A percentile compares a stretch with the other conserved stretches of the same genome.
phyloP scores from a whole-genome alignment of 2,329 filamentous ascomycete species.

The Cladophialophora psammophila region DNA sequence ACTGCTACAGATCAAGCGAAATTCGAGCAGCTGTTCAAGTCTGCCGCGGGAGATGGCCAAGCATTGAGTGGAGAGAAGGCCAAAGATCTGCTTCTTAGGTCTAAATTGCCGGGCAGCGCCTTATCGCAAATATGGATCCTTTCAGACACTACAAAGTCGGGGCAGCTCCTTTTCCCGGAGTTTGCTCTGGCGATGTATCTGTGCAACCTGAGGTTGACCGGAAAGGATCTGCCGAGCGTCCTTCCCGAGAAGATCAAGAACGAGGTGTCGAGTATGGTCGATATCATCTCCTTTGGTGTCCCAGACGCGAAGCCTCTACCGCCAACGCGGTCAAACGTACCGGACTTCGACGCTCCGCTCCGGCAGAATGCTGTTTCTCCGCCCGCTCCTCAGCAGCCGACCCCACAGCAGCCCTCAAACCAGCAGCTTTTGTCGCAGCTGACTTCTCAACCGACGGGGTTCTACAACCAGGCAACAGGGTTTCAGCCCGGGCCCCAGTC shows the following conservation, averaged over 20 bases:
- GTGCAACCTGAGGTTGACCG: constrained; percentile 90
- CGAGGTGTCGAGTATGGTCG: constrained; percentile 98
- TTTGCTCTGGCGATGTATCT: constrained; percentile 98
- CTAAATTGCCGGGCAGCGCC: constrained; percentile 83
- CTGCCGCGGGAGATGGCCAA: constrained; percentile 82
- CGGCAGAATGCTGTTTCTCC: constrained; percentile 57
- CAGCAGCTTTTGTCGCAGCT: constrained; percentile 65
- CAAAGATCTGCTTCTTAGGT: constrained; percentile 84
- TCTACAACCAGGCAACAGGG: constrained; percentile 70
- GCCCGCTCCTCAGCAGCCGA: constrained; percentile 69
- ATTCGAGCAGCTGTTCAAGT: constrained; percentile 97
- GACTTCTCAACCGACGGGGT: constrained; percentile 61
- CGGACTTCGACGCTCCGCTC: constrained; percentile 70
- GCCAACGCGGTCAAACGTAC: constrained; percentile 68
- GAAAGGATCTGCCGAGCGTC: constrained; percentile 75
- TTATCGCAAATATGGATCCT: constrained; percentile 95
- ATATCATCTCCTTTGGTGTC: constrained; percentile 96
- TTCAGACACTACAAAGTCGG: constrained; percentile 93
- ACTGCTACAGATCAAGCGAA: constrained; percentile 93
- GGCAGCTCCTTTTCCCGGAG: constrained; percentile 95
- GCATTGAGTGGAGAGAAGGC: constrained; percentile 92
- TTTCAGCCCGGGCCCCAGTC: constrained; percentile 62
- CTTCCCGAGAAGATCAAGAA: constrained; percentile 90
- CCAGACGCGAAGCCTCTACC: constrained; percentile 70
- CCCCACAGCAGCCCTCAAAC: constrained; percentile 75